Evolutionary conservation across 345 rosid species (phyloP).

Genomic region (Turnera subulata): DNA sequence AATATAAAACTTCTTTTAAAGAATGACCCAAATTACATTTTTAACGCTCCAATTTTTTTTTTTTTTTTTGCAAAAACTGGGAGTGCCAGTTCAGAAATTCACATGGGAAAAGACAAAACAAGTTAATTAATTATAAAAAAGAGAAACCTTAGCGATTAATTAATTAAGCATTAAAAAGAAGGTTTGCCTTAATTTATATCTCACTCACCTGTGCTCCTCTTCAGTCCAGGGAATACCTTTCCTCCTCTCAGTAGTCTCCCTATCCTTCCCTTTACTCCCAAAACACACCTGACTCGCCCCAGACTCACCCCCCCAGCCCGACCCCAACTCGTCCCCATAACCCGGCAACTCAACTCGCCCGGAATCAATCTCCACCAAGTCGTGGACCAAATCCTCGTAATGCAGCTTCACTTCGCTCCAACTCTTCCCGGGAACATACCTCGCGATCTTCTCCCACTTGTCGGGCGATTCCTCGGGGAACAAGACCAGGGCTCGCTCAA

Average conservation of each 20-base stretch:
- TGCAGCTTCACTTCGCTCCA: slow-evolving; percentile 15
- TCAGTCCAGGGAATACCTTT: slow-evolving; percentile 23
- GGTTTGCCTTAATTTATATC: too few species aligned
- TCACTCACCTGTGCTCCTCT: slow-evolving; percentile 20
- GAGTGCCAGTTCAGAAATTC: too few species aligned
- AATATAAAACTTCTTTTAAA: too few species aligned
- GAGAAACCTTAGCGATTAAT: too few species aligned
- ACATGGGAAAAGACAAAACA: too few species aligned
- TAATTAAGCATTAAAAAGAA: too few species aligned
- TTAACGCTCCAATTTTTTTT: too few species aligned
- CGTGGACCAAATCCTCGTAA: slow-evolving; percentile 19
- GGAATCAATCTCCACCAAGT: slow-evolving; percentile 15
- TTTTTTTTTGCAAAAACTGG: too few species aligned
- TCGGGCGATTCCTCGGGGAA: slow-evolving; percentile 13
- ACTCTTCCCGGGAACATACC: slow-evolving; percentile 18
- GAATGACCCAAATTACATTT: too few species aligned
- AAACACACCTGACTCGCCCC: neutral
- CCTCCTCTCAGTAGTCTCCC: slow-evolving; percentile 10
- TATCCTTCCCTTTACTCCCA: slow-evolving; percentile 11
- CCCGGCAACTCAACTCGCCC: slow-evolving; percentile 13
- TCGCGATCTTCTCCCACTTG: slow-evolving; percentile 21
- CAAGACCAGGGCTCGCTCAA: slow-evolving; percentile 26
- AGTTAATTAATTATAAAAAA: too few species aligned
- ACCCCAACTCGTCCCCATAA: slow-evolving; percentile 1
- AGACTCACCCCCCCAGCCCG: neutral